These are phyloP conservation scores for Neodidymelliopsis sp. DNA, from an alignment of 2,329 filamentous ascomycete genomes.

Conservation along the genomic window DNA sequence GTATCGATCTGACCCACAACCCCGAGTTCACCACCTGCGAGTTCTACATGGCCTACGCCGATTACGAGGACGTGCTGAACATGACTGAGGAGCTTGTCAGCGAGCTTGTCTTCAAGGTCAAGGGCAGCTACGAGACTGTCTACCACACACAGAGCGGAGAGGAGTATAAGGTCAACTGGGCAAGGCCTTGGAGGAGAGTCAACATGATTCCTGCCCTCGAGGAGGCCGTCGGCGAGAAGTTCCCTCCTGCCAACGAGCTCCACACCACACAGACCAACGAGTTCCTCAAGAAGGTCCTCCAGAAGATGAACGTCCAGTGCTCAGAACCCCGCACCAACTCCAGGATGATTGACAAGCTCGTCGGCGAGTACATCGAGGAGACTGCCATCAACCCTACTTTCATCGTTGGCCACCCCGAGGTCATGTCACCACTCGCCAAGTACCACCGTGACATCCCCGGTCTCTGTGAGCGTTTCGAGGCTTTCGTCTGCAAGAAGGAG, in stretches of 20 bases:
- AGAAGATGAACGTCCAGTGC: slow-evolving; percentile 92
- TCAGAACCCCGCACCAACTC: slow-evolving; percentile 89
- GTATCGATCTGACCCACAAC: slow-evolving; percentile 93
- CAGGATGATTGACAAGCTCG: slow-evolving; percentile 93
- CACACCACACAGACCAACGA: slow-evolving; percentile 89
- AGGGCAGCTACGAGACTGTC: slow-evolving; percentile 82
- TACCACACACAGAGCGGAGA: slow-evolving; percentile 90
- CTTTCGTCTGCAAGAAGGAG: slow-evolving; percentile 96
- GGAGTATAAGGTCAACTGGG: slow-evolving; percentile 93
- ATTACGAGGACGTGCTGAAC: slow-evolving; percentile 84
- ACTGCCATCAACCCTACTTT: slow-evolving; percentile 93
- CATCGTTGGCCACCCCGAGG: slow-evolving; percentile 80
- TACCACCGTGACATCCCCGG: slow-evolving; percentile 77
- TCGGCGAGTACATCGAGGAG: slow-evolving; percentile 93
- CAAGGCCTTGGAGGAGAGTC: slow-evolving; percentile 88
- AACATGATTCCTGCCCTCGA: slow-evolving; percentile 97
- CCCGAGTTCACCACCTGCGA: slow-evolving; percentile 98
- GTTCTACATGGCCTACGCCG: slow-evolving; percentile 81
- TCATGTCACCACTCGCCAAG: slow-evolving; percentile 97
- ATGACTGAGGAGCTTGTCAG: slow-evolving; percentile 94
- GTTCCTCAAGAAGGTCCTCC: slow-evolving; percentile 77
- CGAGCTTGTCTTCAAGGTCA: slow-evolving; percentile 85
- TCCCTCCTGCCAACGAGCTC: slow-evolving; percentile 86
- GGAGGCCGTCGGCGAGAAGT: slow-evolving; percentile 88
- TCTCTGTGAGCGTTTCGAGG: slow-evolving; percentile 97